Evolutionary conservation across 306 rosid genomes (phyloP).

Genomic region (Mimosa pudica): DNA sequence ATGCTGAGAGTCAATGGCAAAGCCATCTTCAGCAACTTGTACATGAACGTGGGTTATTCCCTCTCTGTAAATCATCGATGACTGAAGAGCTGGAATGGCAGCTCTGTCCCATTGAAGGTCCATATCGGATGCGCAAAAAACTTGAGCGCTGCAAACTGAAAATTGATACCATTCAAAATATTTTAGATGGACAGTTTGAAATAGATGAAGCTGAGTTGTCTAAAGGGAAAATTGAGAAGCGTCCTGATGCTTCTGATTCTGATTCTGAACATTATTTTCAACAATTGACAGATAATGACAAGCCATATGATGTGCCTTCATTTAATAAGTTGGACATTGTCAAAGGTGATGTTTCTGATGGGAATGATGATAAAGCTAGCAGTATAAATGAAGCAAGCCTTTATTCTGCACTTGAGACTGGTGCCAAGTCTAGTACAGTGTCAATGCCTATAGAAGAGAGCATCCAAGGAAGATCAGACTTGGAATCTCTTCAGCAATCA

Average conservation of each 20-base stretch:
- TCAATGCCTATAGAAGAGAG: conserved; percentile 82
- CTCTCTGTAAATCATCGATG: conserved; percentile 60
- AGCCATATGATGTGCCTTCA: conserved; percentile 60
- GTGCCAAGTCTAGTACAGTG: conserved; percentile 77
- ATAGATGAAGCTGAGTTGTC: conserved; percentile 59
- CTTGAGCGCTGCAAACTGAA: conserved; percentile 85
- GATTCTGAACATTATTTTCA: conserved; percentile 58
- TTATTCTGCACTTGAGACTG: conserved; percentile 94
- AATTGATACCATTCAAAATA: conserved; percentile 80
- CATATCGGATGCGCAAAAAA: conserved; percentile 97
- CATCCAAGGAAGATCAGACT: conserved; percentile 73
- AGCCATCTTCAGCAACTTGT: conserved; percentile 95
- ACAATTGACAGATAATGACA: conserved; percentile 52
- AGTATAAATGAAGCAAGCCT: conserved; percentile 91
- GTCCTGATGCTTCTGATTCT: conserved; percentile 60
- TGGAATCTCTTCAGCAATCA: conserved; percentile 78
- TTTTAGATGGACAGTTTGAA: conserved; percentile 87
- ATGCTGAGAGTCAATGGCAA: conserved; percentile 99
- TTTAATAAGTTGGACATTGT: conserved; percentile 33
- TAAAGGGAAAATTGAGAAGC: conserved; percentile 59
- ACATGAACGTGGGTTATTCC: conserved; percentile 95
- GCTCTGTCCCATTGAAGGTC: conserved; percentile 99
- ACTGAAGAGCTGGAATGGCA: conserved; percentile 85
- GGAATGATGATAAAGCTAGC: conserved; percentile 83
- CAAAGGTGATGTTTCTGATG: conserved; percentile 65